Evolutionary conservation across 1,139 yeast genomes (phyloP).

Genomic region (Tardiomyces depauwii): DNA sequence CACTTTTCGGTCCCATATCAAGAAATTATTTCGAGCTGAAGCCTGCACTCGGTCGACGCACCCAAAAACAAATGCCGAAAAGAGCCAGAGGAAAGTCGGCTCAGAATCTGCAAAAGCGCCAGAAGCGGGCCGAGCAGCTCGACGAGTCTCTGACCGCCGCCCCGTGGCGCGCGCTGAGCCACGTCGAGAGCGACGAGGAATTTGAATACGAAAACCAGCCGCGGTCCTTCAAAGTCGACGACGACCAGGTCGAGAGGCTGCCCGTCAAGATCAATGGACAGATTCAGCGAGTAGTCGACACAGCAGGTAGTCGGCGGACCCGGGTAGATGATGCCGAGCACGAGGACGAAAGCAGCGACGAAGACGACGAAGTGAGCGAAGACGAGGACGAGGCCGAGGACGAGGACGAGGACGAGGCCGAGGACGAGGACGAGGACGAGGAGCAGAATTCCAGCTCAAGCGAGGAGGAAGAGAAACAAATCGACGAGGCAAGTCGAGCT

Average conservation of each 20-base stretch:
- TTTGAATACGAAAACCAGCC: conserved; percentile 26
- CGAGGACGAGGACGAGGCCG: conserved; percentile 16
- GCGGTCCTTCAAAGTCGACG: conserved; percentile 19
- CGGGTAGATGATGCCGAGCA: conserved; percentile 13
- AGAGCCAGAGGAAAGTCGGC: conserved; percentile 17
- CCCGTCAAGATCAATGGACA: conserved; percentile 75
- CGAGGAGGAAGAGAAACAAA: conserved; percentile 23
- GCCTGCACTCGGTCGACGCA: not conserved
- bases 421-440: conserved; percentile 18
- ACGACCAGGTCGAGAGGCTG: conserved; percentile 51
- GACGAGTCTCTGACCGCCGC: not conserved
- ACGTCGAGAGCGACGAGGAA: conserved; percentile 16
- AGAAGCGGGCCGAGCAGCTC: conserved; percentile 6
- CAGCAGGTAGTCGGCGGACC: conserved; percentile 16
- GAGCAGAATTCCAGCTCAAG: conserved; percentile 25
- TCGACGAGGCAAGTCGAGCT: conserved; percentile 19
- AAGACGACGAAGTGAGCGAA: conserved; percentile 19
- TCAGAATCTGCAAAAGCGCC: conserved; percentile 6
- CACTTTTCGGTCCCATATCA: not conserved
- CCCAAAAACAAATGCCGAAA: conserved; percentile 16
- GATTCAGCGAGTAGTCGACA: conserved; percentile 46
- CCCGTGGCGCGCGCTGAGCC: not conserved
- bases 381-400: conserved; percentile 13
- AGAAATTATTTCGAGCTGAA: not conserved
- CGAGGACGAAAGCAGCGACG: conserved; percentile 8